Conservation (phyloP, 2,329 filamentous ascomycete species). For the Herpotrichia juniperi region DNA sequence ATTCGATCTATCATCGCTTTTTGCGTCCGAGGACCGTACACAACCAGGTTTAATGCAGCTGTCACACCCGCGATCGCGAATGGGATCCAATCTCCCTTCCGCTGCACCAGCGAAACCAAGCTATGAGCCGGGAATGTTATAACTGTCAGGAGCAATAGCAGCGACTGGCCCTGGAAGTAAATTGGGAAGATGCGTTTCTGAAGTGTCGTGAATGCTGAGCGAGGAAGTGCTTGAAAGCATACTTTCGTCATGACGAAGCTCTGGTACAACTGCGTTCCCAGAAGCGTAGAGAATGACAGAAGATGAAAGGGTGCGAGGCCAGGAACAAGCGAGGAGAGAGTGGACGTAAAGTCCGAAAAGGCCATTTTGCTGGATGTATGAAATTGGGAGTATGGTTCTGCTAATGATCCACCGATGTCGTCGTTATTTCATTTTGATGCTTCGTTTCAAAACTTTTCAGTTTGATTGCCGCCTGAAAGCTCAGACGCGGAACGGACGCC, state of each 20-base stretch:
- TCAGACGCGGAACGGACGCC: background rate
- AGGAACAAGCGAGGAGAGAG: constrained; percentile 1
- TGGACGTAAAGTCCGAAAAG: constrained; percentile 1
- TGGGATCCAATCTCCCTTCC: constrained; percentile 28
- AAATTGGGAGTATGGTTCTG: background rate
- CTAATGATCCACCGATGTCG: background rate
- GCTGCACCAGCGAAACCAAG: constrained; percentile 28
- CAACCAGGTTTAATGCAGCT: constrained; percentile 43
- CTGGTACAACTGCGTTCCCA: constrained; percentile 49
- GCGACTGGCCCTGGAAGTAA: constrained; percentile 47
- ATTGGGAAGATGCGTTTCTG: constrained; percentile 50
- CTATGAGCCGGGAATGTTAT: constrained; percentile 43
- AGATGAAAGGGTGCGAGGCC: constrained; percentile 42
- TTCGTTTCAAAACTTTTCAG: background rate
- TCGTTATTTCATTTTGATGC: too few species aligned
- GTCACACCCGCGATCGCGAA: constrained; percentile 37
- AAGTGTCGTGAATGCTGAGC: constrained; percentile 45
- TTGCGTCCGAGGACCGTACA: constrained; percentile 45
- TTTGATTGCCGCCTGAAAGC: constrained; percentile 5
- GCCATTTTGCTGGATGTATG: background rate
- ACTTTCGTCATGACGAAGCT: constrained; percentile 51
- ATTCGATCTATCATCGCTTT: constrained; percentile 42
- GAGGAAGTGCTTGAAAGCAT: constrained; percentile 42
- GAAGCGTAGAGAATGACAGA: constrained; percentile 46
- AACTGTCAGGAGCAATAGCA: constrained; percentile 42